Evolutionary conservation across 2,329 filamentous ascomycete genomes (phyloP), one percentile per base, ranked within the genome.

Genomic region (Aspergillus chevalieri): DNA sequence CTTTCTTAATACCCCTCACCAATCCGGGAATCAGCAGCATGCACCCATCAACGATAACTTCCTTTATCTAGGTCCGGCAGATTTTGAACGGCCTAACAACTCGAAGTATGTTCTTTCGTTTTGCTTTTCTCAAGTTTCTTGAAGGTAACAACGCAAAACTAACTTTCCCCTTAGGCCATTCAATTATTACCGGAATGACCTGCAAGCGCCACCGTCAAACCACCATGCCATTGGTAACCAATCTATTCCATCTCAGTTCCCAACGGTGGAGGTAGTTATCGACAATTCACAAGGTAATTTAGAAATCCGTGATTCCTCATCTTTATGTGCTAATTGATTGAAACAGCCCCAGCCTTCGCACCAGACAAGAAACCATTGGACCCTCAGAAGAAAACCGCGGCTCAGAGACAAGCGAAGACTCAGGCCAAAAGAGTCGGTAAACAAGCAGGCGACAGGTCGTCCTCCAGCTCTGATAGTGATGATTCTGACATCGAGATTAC

Each of bases 401-500:
- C 50, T 10, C 60, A 59, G 33, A 67, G 63, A 43, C 50, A 52
- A 34, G 44, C 52, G 17, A 46, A 47, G 39, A 28, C 50, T 19
- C 36, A 50, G 21, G 28, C 57, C 4, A 65, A 56, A 43, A 66
- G 64, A 46, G 26, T 47, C 9, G 42, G 48, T 17, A 69, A 66
- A 47, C 66, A 58, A 45, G 24, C 44, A 3, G 50, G 52, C 42
- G 54, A 52, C 7, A 59, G 52, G 30, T 55, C 60, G 15, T 76
- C 74, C 44, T 71, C 70, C 9, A 72, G 66, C 45, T 77, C 77
- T 3, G 69, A 67, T 14, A 76, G 79, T 50, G 76, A 78, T 44
- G 67, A 71, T 36, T 78, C 78, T 1, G 68, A 72, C 17, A 71
- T 78, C 47, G 79, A 81, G 47, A 67, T 74, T 47, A 76, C 78